Conservation (phyloP, 2,329 filamentous ascomycete species). For the Thyridium curvatum region DNA sequence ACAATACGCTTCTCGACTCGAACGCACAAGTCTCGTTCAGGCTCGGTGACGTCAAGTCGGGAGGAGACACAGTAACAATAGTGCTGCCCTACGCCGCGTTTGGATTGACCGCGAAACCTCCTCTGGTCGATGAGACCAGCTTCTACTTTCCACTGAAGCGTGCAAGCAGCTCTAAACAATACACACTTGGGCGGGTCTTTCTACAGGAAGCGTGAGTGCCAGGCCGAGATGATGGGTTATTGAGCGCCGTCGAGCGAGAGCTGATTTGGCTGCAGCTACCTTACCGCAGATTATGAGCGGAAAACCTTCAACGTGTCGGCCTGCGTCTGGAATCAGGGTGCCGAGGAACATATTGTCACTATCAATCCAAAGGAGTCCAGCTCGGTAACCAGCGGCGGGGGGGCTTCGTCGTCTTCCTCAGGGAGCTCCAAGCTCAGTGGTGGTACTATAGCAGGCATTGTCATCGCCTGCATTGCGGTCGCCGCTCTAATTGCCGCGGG, state of each 20-base stretch:
- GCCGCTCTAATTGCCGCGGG: constrained; percentile 8
- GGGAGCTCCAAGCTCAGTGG: constrained; percentile 7
- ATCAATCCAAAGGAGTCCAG: constrained; percentile 28
- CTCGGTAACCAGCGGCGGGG: background rate
- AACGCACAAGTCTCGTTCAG: constrained; percentile 25
- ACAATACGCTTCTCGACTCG: constrained; percentile 17
- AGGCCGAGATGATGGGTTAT: too few species aligned
- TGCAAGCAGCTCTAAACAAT: constrained; percentile 24
- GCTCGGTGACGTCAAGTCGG: constrained; percentile 21
- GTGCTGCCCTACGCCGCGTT: constrained; percentile 24
- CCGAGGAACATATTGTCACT: constrained; percentile 21
- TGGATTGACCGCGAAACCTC: constrained; percentile 20
- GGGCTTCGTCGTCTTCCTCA: background rate
- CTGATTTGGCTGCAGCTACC: constrained; percentile 16
- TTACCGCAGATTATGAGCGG: constrained; percentile 32
- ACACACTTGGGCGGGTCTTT: constrained; percentile 26
- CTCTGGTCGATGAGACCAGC: constrained; percentile 19
- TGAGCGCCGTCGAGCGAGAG: too few species aligned
- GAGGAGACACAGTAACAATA: constrained; percentile 22
- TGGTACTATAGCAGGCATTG: constrained; percentile 18
- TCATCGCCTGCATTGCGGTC: constrained; percentile 10
- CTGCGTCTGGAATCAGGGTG: constrained; percentile 25
- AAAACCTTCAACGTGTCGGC: constrained; percentile 30
- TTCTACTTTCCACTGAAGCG: constrained; percentile 26
- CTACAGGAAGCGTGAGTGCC: constrained; percentile 25